A percentile compares a stretch with the other conserved stretches of the same genome.
These are phyloP conservation scores for Rhizophora apiculata DNA, from an alignment of 345 rosid species.

Conservation along the genomic window DNA sequence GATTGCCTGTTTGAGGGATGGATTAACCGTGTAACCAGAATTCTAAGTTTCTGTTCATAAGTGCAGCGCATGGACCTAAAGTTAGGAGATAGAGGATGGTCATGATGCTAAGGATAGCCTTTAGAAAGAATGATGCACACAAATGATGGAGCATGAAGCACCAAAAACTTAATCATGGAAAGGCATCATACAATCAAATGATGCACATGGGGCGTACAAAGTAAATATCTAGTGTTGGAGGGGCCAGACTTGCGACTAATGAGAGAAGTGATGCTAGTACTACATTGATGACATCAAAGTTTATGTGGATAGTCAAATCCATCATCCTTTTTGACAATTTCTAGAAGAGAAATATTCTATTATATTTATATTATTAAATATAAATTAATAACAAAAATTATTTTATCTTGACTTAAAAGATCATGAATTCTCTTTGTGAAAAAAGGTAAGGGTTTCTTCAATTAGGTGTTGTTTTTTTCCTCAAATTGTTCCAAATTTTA, in stretches of 20 bases:
- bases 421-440: no score
- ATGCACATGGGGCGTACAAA: constrained; percentile 11
- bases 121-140: constrained; percentile 17
- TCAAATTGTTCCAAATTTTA: no score
- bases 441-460: no score
- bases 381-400: no score
- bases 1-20: not conserved
- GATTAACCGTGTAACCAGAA: not conserved
- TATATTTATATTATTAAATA: not conserved
- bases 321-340: constrained; percentile 17
- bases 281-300: constrained; percentile 2
- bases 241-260: constrained; percentile 35
- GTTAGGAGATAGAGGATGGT: not conserved
- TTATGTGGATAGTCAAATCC: constrained; percentile 14
- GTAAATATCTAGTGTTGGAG: constrained; percentile 39
- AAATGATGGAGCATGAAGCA: constrained; percentile 16
- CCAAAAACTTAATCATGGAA: constrained; percentile 14
- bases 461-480: no score
- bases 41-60: not conserved
- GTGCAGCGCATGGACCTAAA: not conserved
- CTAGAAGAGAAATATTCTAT: not conserved
- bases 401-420: no score
- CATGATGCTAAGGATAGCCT: constrained; percentile 14
- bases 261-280: constrained; percentile 9
- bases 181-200: constrained; percentile 24